phyloP scores from a whole-genome alignment of 805 yeast genomes.

The Pichia occidentalis region DNA sequence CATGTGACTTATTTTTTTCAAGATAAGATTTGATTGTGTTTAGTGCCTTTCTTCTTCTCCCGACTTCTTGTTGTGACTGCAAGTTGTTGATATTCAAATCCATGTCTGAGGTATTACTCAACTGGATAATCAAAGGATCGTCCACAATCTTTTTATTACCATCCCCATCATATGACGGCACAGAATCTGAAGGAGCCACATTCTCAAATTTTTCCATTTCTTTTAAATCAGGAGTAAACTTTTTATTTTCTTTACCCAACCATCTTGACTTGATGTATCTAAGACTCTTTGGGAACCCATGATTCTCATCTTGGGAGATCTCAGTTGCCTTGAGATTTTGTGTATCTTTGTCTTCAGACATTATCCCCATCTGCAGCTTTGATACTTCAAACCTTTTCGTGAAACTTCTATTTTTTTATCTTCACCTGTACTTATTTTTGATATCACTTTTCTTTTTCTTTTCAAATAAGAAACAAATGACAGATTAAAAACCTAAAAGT shows the following conservation, averaged over 20 bases:
- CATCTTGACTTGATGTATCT: slow-evolving; percentile 21
- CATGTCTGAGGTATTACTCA: too few relatives aligned
- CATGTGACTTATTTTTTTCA: slow-evolving; percentile 9
- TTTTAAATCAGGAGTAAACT: not conserved
- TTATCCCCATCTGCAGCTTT: not conserved
- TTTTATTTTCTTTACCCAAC: slow-evolving; percentile 15
- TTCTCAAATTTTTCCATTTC: not conserved
- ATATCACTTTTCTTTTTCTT: too few relatives aligned
- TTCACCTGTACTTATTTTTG: too few relatives aligned
- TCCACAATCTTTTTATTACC: not conserved
- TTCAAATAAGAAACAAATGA: too few relatives aligned
- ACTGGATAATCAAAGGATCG: too few relatives aligned
- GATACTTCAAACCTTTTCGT: too few relatives aligned
- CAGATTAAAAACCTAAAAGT: too few relatives aligned
- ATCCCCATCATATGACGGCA: not conserved
- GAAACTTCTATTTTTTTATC: too few relatives aligned
- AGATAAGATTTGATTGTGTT: slow-evolving; percentile 6
- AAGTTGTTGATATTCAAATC: too few relatives aligned
- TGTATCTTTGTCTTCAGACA: not conserved
- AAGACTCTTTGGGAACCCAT: slow-evolving; percentile 20
- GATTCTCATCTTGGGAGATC: slow-evolving; percentile 15
- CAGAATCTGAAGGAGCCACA: not conserved
- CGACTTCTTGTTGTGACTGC: slow-evolving; percentile 1
- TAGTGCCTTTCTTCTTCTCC: slow-evolving; percentile 9
- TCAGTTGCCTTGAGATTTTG: not conserved